A percentile compares a stretch with the other conserved stretches of the same genome.
These are phyloP conservation scores for Cunninghamia lanceolata DNA, from an alignment of 75 land plant genomes.

Conservation along the genomic window DNA sequence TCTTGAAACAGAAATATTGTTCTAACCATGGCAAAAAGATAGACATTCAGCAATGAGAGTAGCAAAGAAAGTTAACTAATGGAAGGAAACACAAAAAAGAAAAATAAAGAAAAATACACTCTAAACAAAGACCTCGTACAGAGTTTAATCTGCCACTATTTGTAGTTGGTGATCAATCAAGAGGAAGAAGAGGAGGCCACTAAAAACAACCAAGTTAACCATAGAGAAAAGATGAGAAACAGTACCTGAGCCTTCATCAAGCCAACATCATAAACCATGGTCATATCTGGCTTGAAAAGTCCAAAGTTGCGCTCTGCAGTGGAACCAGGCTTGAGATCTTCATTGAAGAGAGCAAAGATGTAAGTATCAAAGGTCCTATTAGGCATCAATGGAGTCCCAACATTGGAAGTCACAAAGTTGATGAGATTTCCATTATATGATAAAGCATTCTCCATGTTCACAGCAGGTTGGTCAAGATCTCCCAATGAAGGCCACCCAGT, in stretches of 20 bases:
- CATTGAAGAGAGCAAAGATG: constrained; percentile 76
- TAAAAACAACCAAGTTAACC: too few species aligned
- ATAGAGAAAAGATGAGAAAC: neutral
- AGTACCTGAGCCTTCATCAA: constrained; percentile 8
- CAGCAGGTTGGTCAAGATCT: constrained; percentile 24
- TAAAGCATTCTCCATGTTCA: constrained; percentile 36
- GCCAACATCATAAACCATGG: constrained; percentile 33
- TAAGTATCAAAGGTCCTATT: constrained; percentile 35
- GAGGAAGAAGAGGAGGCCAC: neutral
- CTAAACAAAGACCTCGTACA: neutral
- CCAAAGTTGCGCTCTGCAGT: constrained; percentile 64
- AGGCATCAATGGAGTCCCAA: constrained; percentile 64
- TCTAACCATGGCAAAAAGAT: too few species aligned
- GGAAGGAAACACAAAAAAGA: too few species aligned
- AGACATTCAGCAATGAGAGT: too few species aligned
- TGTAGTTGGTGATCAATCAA: neutral
- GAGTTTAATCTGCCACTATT: neutral
- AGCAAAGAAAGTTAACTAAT: too few species aligned
- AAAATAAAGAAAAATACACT: neutral
- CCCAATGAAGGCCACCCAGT: constrained; percentile 61
- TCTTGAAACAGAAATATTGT: too few species aligned
- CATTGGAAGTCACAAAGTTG: constrained; percentile 18
- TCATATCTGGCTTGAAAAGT: constrained; percentile 44
- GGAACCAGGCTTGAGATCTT: constrained; percentile 63
- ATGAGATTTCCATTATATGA: constrained; percentile 45